phyloP scores from a whole-genome alignment of 371 early-diverging fungal genomes.

The Blastocladiella emersonii region DNA sequence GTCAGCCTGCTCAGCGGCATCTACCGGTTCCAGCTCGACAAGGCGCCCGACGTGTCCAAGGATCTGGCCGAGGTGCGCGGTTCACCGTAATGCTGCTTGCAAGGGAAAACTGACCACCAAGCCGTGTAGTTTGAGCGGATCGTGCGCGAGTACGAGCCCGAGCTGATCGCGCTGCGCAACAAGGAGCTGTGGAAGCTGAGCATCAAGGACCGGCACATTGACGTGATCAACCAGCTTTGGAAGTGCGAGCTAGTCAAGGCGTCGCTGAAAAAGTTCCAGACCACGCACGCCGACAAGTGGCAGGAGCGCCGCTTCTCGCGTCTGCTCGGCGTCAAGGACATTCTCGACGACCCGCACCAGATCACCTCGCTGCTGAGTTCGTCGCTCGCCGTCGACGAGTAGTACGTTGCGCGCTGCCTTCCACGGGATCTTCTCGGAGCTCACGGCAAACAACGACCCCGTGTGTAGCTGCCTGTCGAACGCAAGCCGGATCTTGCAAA shows the following conservation, averaged over 20 bases:
- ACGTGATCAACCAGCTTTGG: not conserved
- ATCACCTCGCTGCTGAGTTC: constrained; percentile 2
- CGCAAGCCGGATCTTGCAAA: not conserved
- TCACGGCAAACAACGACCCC: too few species aligned
- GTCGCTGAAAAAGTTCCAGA: not conserved
- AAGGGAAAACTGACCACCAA: too few species aligned
- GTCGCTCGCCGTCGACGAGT: not conserved
- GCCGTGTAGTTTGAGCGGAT: not conserved
- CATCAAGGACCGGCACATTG: constrained; percentile 1
- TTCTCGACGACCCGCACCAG: constrained; percentile 2
- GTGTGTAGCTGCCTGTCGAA: not conserved
- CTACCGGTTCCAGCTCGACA: constrained; percentile 4
- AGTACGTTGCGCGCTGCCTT: not conserved
- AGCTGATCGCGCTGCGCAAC: not conserved
- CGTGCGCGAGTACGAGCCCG: not conserved
- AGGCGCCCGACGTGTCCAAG: not conserved
- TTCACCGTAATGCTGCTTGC: too few species aligned
- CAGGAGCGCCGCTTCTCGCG: not conserved
- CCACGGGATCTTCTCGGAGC: not conserved
- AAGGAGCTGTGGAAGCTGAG: not conserved
- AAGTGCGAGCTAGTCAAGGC: not conserved
- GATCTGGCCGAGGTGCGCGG: not conserved
- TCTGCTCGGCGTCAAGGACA: not conserved
- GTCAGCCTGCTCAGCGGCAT: not conserved
- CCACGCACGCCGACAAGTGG: constrained; percentile 1